Evolutionary conservation across 75 land plant species (phyloP), one percentile per base, ranked within the genome.

Genomic region (Sequoia sempervirens): DNA sequence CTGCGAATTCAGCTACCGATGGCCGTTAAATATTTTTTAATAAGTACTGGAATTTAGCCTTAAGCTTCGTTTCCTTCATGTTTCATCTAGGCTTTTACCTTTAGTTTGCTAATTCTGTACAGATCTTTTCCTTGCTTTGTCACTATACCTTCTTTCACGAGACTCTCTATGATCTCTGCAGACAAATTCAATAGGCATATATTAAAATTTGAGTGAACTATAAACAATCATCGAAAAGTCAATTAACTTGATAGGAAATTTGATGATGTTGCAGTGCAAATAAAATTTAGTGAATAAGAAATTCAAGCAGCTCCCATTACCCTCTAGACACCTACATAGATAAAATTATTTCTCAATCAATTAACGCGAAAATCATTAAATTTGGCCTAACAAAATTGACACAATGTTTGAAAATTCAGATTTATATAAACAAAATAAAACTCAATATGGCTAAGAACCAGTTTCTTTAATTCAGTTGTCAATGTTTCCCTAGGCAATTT

Each of bases 71-170:
- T 30, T 61, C 64, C 26, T 61, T 23, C 66, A 61, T 20, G n/a
- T 69, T 30, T 30, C 10, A 8, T 32, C 47, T 41, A 32, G 20
- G 17, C 11, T 46, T 32, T 3, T 75, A 91, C 93, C 93, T 93
- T 87, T 41, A 56, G 79, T 86, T 64, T 91, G 73, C 85, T 87
- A 53, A 93, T 90, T 23, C 79, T 80, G 82, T 88, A 95, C 50
- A 68, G 28, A 83, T 93, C 95, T 81, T 69, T 90, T 58, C 91
- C 89, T 68, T 61, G 41, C 80, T 40, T 80, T 10, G 86, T 53
- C 45, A 95, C 52, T 53, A 91, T 8, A 36, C 90, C 95, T 82
- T 95, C 92, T 41, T 90, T 86, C 18, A 92, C 75, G 68, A 95
- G 89, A 66, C 85, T 89, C 23, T 82, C 85, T 83, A 93, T 54